Conservation (phyloP, 495 filamentous ascomycete species). For the Penicillium odoratum region DNA sequence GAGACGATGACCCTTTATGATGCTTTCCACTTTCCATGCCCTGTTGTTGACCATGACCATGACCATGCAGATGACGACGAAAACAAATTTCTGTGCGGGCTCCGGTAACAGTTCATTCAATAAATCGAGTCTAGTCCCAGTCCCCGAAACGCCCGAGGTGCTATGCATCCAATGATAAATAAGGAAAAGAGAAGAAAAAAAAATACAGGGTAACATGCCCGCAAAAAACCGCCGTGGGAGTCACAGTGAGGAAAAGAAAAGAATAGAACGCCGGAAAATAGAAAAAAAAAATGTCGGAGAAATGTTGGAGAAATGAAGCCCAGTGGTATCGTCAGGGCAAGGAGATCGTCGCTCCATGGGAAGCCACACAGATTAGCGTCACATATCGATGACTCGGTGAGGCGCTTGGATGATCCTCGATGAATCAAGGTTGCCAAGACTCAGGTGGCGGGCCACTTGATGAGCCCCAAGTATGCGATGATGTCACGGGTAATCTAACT, state of each 20-base stretch:
- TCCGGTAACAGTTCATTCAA: constrained; percentile 32
- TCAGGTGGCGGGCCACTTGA: constrained; percentile 27
- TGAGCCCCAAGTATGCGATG: constrained; percentile 28
- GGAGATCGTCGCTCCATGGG: constrained; percentile 10
- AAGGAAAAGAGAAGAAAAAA: constrained; percentile 14
- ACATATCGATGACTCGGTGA: constrained; percentile 9
- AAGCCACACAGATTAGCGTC: constrained; percentile 5
- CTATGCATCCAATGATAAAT: constrained; percentile 34
- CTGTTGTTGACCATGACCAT: constrained; percentile 26
- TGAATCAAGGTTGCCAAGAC: constrained; percentile 25
- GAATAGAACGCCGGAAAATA: constrained; percentile 4
- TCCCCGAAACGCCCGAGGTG: constrained; percentile 37
- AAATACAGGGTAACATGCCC: constrained; percentile 19
- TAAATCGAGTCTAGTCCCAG: constrained; percentile 37
- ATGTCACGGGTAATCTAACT: constrained; percentile 31
- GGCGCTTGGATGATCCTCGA: constrained; percentile 15
- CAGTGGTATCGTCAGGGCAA: constrained; percentile 18
- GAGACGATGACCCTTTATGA: constrained; percentile 21
- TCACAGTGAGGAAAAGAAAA: constrained; percentile 9
- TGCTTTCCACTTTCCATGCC: constrained; percentile 31
- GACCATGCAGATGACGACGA: constrained; percentile 31
- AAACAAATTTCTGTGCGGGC: constrained; percentile 32
- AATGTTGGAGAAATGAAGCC: constrained; percentile 1
- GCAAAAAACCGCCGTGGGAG: constrained; percentile 23
- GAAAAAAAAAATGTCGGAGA: constrained; percentile 5